Conservation (phyloP, 2,329 filamentous ascomycete genomes). For the Furcasterigmium furcatum region DNA sequence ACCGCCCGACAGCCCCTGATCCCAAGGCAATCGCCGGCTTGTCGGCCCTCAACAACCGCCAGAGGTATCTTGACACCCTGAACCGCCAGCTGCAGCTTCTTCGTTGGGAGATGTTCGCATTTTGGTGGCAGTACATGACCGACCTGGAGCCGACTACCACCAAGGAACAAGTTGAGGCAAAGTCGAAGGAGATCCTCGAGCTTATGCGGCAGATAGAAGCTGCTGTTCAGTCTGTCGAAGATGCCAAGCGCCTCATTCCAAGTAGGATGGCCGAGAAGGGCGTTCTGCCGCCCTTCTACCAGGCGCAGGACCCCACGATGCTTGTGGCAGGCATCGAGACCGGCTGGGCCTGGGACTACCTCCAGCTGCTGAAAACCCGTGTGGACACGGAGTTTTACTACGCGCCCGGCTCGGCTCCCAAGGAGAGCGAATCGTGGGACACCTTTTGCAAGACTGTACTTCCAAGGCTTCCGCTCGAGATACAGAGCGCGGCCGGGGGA, state of each 20-base stretch:
- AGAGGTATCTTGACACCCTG: constrained; percentile 17
- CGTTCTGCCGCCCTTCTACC: constrained; percentile 20
- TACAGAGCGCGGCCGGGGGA: background rate
- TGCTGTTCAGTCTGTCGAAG: background rate
- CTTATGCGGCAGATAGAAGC: background rate
- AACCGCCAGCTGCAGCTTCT: constrained; percentile 13
- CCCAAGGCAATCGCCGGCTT: constrained; percentile 5
- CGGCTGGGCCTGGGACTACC: constrained; percentile 34
- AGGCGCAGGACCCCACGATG: constrained; percentile 31
- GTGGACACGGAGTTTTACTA: background rate
- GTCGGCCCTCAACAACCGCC: constrained; percentile 15
- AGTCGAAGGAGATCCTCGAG: background rate
- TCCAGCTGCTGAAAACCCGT: constrained; percentile 10
- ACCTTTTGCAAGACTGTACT: background rate
- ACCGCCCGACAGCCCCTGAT: constrained; percentile 2
- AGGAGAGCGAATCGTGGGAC: background rate
- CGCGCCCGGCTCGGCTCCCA: no score
- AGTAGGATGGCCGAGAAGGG: constrained; percentile 14
- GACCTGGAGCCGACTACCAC: constrained; percentile 11
- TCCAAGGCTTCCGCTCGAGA: background rate
- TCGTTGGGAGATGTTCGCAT: constrained; percentile 36
- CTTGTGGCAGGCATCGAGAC: constrained; percentile 28
- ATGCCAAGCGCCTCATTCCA: background rate
- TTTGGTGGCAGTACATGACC: constrained; percentile 35
- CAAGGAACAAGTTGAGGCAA: constrained; percentile 6